Evolutionary conservation across 2,329 filamentous ascomycete species (phyloP), one percentile per base, ranked within the genome.

Genomic region (Ilyonectria destructans): DNA sequence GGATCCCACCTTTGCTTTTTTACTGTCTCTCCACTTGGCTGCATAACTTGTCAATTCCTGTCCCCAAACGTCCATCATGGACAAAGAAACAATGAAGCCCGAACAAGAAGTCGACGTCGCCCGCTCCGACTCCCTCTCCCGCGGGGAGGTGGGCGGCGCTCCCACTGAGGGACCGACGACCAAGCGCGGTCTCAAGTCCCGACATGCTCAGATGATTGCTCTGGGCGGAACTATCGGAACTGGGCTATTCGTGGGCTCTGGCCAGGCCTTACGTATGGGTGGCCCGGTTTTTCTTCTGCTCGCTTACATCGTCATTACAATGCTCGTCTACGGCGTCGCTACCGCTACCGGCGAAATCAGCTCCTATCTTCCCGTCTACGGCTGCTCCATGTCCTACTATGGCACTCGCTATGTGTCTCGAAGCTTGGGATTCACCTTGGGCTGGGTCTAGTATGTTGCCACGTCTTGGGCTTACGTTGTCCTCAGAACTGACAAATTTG

Each of bases 361-460:
- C 49, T 26, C 59, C 40, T 62, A 62, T 29, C 51, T 62, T 9
- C 59, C 59, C 13, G 59, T 62, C 15, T 31, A 40, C 12, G 59
- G 59, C 8, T 62, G 59, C 40, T 62, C 59, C 15, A 62, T 62
- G 31, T 46, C 67, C 35, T 59, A 59, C 49, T 67, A 58, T 12
- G 65, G 59, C n/a, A 66, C 57, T 40, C 63, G 63, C 21, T 66
- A 61, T 57, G 63, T 66, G 12, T 66, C 58, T 33, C 40, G 57
- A 37, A 66, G 58, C 43, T 23, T 85, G 35, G 85, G 58, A 3
- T 87, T 86, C 59, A 83, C 85, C 1, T 75, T 88, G 21, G 83
- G 85, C 12, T 87, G 84, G 84, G 86, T 86, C 57, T 87, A 86
- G 37, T 43, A 43, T 43, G 37, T 43, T 17, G 6, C n/a, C 1